A percentile compares a stretch with the other conserved stretches of the same genome.
phyloP scores from a whole-genome alignment of 169 alveolate genomes.

The Sarcocystis neurona region DNA sequence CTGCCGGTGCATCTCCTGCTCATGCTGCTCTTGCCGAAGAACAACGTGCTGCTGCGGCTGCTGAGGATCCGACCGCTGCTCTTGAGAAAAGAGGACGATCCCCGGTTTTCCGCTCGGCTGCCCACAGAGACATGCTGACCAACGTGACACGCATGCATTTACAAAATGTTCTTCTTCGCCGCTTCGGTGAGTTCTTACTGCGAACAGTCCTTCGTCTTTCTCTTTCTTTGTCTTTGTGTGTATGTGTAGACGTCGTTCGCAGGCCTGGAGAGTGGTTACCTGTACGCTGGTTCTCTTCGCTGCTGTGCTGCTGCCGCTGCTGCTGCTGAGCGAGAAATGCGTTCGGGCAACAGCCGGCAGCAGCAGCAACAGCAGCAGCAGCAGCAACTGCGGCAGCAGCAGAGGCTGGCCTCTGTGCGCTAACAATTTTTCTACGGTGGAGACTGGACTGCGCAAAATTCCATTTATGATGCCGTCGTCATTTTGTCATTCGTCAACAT shows the following conservation, averaged over 20 bases:
- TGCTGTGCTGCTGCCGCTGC: too few species aligned
- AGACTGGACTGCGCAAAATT: not conserved
- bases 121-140: conserved; percentile 61
- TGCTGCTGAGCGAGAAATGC: too few species aligned
- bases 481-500: not conserved
- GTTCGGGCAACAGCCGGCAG: too few species aligned
- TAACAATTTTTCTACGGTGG: not conserved
- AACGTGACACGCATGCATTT: conserved; percentile 50
- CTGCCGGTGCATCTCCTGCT: too few species aligned
- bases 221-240: not conserved
- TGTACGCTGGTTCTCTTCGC: too few species aligned
- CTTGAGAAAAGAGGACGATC: not conserved
- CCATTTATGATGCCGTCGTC: not conserved
- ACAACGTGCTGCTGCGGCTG: too few species aligned
- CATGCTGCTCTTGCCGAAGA: too few species aligned
- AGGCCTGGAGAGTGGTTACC: too few species aligned
- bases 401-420: not conserved
- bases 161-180: conserved; percentile 56
- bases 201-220: not conserved
- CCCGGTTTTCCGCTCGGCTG: conserved; percentile 56
- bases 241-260: too few species aligned
- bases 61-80: too few species aligned
- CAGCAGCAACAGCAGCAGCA: not conserved
- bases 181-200: conserved; percentile 55
- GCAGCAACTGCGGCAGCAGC: not conserved